Conservation (phyloP, 805 yeast species). For the Suhomyces xylopsoci region DNA sequence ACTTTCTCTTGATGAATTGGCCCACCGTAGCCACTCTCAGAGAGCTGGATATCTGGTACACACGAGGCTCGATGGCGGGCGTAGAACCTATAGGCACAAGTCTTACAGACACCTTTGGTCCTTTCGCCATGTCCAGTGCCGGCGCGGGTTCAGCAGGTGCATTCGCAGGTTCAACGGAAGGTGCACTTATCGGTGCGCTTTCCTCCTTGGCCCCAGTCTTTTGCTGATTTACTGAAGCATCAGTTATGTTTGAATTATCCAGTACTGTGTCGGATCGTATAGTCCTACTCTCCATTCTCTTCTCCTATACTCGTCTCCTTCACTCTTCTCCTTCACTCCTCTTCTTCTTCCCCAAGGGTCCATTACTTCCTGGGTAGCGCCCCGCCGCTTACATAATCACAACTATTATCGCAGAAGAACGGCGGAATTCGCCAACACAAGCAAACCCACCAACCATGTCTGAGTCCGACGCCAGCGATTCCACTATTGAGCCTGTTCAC, state of each 20-base stretch:
- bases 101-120: constrained; percentile 39
- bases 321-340: background rate
- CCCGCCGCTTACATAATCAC: background rate
- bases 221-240: too few species aligned
- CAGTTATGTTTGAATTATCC: background rate
- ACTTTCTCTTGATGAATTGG: constrained; percentile 42
- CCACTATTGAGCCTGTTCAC: constrained; percentile 22
- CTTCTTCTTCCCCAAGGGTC: too few species aligned
- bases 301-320: background rate
- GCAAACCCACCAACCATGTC: constrained; percentile 5
- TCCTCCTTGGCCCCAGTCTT: background rate
- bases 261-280: background rate
- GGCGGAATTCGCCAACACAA: background rate
- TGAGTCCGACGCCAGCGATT: constrained; percentile 5
- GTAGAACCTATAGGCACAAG: constrained; percentile 63
- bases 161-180: too few species aligned
- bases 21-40: constrained; percentile 47
- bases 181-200: background rate
- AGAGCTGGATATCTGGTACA: constrained; percentile 47
- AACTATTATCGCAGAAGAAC: background rate
- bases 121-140: background rate
- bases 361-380: background rate
- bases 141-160: background rate
- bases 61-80: constrained; percentile 46
- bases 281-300: background rate